Conservation (phyloP, 768 basidiomycete species). For the Trametes cubensis region DNA sequence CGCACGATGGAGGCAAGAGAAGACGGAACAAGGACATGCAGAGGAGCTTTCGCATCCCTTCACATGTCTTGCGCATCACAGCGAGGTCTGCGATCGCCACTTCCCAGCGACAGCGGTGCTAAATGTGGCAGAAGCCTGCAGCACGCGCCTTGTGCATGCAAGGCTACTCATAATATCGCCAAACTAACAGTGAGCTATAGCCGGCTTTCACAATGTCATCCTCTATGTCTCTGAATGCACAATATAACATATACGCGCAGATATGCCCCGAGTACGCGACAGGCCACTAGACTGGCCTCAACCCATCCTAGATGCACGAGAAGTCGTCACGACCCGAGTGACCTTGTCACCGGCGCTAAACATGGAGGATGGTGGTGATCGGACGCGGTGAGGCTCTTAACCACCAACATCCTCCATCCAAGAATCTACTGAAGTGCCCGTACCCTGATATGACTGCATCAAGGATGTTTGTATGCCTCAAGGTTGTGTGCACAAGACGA, state of each 20-base stretch:
- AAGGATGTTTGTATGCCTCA: slow-evolving; percentile 2
- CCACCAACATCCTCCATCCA: slow-evolving; percentile 15
- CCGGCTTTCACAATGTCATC: too few relatives aligned
- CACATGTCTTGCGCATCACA: too few relatives aligned
- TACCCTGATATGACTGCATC: background rate
- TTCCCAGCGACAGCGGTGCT: too few relatives aligned
- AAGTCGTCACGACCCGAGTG: slow-evolving; percentile 7
- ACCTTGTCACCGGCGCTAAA: slow-evolving; percentile 10
- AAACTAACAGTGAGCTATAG: too few relatives aligned
- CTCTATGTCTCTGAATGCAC: background rate
- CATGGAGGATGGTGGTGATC: slow-evolving; percentile 6
- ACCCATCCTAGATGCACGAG: slow-evolving; percentile 9
- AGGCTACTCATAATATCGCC: too few relatives aligned
- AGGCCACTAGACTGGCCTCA: background rate
- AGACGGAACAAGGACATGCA: too few relatives aligned
- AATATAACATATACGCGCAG: background rate
- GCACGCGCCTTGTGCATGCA: too few relatives aligned
- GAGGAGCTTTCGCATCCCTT: too few relatives aligned
- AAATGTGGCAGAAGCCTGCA: too few relatives aligned
- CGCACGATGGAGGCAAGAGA: too few relatives aligned
- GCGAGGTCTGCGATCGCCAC: too few relatives aligned
- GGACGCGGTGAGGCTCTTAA: slow-evolving; percentile 4
- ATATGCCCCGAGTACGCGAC: background rate
- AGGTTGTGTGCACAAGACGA: slow-evolving; percentile 4
- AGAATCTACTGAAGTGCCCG: slow-evolving; percentile 1